Conservation (phyloP, 306 rosid species). For the Pachyrhizus erosus region DNA sequence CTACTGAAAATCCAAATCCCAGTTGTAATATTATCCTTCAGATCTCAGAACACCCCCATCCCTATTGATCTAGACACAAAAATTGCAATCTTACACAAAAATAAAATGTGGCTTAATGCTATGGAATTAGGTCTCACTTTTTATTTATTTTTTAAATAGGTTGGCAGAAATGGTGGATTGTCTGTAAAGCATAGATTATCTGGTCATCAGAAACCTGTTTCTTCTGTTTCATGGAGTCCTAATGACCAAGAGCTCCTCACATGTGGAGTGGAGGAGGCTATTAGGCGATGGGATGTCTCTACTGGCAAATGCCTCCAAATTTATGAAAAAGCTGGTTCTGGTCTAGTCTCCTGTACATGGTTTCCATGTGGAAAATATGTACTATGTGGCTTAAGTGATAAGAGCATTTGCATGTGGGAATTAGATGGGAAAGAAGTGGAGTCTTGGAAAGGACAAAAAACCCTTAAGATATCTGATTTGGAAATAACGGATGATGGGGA, state of each 20-base stretch:
- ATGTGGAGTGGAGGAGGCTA: slow-evolving; percentile 91
- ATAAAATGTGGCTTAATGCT: background rate
- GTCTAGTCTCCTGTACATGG: slow-evolving; percentile 90
- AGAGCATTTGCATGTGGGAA: slow-evolving; percentile 96
- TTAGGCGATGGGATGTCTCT: slow-evolving; percentile 93
- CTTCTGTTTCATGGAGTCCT: slow-evolving; percentile 93
- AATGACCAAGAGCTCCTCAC: slow-evolving; percentile 85
- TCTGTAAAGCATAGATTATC: slow-evolving; percentile 75
- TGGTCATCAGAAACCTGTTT: slow-evolving; percentile 87
- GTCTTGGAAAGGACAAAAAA: slow-evolving; percentile 89
- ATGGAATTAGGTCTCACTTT: slow-evolving; percentile 2
- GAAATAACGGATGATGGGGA: slow-evolving; percentile 80
- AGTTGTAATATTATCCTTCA: background rate
- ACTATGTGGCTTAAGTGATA: slow-evolving; percentile 83
- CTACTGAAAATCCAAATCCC: slow-evolving; percentile 20
- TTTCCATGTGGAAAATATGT: slow-evolving; percentile 84
- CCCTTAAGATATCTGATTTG: slow-evolving; percentile 87
- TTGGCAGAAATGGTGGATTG: slow-evolving; percentile 61
- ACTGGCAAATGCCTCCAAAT: slow-evolving; percentile 85
- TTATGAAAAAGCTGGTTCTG: slow-evolving; percentile 78
- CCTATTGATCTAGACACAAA: slow-evolving; percentile 23
- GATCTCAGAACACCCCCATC: background rate
- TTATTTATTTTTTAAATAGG: slow-evolving; percentile 52
- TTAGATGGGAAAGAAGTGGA: slow-evolving; percentile 94
- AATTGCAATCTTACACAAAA: slow-evolving; percentile 7